Evolutionary conservation across 331 rosid species (phyloP).

Genomic region (Stylosanthes scabra): DNA sequence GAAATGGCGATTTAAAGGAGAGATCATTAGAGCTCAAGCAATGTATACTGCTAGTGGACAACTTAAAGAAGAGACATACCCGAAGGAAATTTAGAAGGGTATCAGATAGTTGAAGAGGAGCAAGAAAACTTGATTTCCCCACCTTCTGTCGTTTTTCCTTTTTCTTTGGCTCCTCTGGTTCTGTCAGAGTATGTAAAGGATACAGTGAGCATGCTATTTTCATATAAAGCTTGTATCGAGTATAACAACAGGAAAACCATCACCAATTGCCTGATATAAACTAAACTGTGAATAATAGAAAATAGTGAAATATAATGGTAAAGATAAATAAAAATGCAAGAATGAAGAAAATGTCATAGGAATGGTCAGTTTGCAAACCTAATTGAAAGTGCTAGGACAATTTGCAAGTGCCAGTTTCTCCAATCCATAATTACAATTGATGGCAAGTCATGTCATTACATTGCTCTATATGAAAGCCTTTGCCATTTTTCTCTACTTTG

Average conservation of each 20-base stretch:
- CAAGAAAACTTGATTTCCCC: slow-evolving; percentile 77
- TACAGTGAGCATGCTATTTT: slow-evolving; percentile 23
- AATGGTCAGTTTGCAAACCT: too few species aligned
- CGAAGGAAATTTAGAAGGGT: slow-evolving; percentile 73
- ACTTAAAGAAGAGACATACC: slow-evolving; percentile 54
- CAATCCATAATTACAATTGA: too few species aligned
- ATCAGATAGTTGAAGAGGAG: slow-evolving; percentile 73
- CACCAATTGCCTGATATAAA: too few species aligned
- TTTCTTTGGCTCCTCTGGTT: slow-evolving; percentile 61
- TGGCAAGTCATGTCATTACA: too few species aligned
- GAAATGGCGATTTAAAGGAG: slow-evolving; percentile 18
- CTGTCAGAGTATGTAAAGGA: slow-evolving; percentile 43
- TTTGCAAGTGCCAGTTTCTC: too few species aligned
- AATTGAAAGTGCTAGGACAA: too few species aligned
- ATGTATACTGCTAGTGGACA: background rate
- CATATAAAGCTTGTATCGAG: background rate
- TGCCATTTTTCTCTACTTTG: too few species aligned
- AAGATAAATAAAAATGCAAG: too few species aligned
- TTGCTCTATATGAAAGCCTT: too few species aligned
- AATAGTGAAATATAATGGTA: too few species aligned
- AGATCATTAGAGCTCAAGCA: slow-evolving; percentile 14
- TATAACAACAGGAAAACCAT: slow-evolving; percentile 3
- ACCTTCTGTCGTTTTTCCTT: slow-evolving; percentile 72
- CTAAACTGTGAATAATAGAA: too few species aligned
- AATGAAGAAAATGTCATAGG: too few species aligned